These are phyloP conservation scores for Samsoniella hepiali DNA, from an alignment of 2,329 filamentous ascomycete species.

Conservation along the genomic window DNA sequence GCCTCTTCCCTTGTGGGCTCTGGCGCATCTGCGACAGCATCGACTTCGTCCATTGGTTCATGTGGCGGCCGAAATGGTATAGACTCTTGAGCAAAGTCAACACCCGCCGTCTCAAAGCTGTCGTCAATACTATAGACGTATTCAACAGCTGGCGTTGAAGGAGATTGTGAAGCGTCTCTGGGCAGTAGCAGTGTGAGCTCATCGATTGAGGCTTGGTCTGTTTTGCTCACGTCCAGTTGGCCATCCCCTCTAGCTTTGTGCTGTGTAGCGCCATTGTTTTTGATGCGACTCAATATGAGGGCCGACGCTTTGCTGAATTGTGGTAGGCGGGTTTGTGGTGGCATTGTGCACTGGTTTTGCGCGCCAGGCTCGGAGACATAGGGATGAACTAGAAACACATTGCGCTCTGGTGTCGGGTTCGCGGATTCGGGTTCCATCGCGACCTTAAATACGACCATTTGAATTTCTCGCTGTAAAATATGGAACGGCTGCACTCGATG, in stretches of 20 bases:
- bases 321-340: neutral
- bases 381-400: conserved; percentile 10
- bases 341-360: conserved; percentile 1
- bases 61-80: conserved; percentile 30
- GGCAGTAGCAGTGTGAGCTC: conserved; percentile 3
- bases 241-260: neutral
- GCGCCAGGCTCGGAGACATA: conserved; percentile 5
- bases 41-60: conserved; percentile 18
- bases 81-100: conserved; percentile 32
- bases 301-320: conserved; percentile 21
- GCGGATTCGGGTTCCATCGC: neutral
- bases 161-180: neutral
- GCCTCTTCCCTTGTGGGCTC: neutral
- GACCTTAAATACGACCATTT: too few relatives aligned
- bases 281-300: conserved; percentile 22
- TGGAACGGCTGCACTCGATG: too few relatives aligned
- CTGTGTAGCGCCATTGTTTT: neutral
- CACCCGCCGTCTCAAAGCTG: conserved; percentile 15
- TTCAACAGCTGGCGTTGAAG: neutral
- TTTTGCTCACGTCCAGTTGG: neutral
- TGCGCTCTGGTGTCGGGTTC: neutral
- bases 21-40: conserved; percentile 24
- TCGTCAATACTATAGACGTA: neutral
- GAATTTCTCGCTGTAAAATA: too few relatives aligned
- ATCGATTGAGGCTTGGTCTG: neutral